Base-by-base conservation (phyloP, 495 filamentous ascomycete genomes). In the Penicillium coprophilum region DNA sequence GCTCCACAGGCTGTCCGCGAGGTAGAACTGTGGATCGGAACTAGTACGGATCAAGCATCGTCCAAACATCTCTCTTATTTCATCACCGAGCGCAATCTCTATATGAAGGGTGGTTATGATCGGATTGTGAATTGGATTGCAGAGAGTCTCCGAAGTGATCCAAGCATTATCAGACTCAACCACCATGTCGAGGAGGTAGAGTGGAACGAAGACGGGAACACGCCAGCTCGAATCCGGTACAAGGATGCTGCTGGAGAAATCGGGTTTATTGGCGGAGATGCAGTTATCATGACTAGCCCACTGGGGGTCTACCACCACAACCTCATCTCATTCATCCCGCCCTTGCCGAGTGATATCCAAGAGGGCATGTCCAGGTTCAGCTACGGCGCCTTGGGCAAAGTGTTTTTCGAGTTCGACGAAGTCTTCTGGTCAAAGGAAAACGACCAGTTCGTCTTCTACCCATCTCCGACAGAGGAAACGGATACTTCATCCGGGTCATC, bases 51-150 rank as follows among this genome's bases (percentile, higher is more conserved):
- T 3, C 39, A 57, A 45, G 63, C 63, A 43, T 66, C 63, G n/a
- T 63, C 57, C n/a, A 63, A 63, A 28, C 60, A 66, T 49, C 50
- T 66, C 28, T 57, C 56, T 23, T 66, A 66, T 30, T 66, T 66
- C 24, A 63, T 66, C 5, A 66, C 63, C 3, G 63, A 66, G 54
- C 63, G 63, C 13, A 66, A 66, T 50, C 50, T 66, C 6, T 66
- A 66, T 38, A 66, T 66, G 63, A 63, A 66, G 40, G 63, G 63
- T 27, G 63, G 63, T 10, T 66, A 66, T 36, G 63, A 66, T 39
- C 57, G 46, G 34, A 63, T 66, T n/a, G 63, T 66, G n/a, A 50
- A 66, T 44, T 66, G 63, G 63, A 60, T 51, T 15, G 60, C 60
- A 17, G 40, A 57, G 38, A 38, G 57, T 20, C 60, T 66, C 31